Percentiles rank a stretch among this genome's conserved stretches.
These are phyloP conservation scores for Hypoxylon lienhwacheense DNA, from an alignment of 495 filamentous ascomycete genomes.

Conservation along the genomic window DNA sequence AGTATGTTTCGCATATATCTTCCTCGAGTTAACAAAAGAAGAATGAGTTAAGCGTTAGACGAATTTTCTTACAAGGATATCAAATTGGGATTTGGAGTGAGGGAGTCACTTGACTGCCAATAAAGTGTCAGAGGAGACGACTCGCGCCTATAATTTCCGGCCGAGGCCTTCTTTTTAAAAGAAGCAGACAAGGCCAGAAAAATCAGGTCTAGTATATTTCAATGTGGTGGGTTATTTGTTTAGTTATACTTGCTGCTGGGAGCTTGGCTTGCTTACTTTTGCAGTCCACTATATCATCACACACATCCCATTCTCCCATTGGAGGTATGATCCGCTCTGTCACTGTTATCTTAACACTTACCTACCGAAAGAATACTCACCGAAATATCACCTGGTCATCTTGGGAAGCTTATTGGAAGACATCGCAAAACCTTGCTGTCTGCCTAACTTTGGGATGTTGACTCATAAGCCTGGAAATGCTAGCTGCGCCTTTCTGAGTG, in stretches of 20 bases:
- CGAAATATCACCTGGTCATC: constrained; percentile 9
- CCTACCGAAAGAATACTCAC: constrained; percentile 17
- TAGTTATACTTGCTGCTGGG: too few relatives aligned
- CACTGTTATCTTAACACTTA: background rate
- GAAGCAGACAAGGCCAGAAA: too few relatives aligned
- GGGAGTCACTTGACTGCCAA: background rate
- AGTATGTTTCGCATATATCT: background rate
- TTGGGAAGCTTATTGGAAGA: constrained; percentile 14
- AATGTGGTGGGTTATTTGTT: too few relatives aligned
- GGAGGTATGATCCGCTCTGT: constrained; percentile 3
- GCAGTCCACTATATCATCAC: too few relatives aligned
- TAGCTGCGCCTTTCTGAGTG: constrained; percentile 26
- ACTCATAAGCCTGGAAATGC: constrained; percentile 1
- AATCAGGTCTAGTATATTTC: too few relatives aligned
- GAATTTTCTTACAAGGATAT: background rate
- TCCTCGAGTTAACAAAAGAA: too few relatives aligned
- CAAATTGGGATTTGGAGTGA: background rate
- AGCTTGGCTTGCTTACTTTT: too few relatives aligned
- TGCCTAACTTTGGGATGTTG: constrained; percentile 11
- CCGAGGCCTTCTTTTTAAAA: too few relatives aligned
- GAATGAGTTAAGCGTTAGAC: too few relatives aligned
- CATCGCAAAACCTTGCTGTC: constrained; percentile 16
- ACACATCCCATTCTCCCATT: background rate
- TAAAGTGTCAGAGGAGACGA: too few relatives aligned
- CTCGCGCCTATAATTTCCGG: too few relatives aligned